Base-by-base conservation (phyloP, 306 rosid species). In the Datisca glomerata region DNA sequence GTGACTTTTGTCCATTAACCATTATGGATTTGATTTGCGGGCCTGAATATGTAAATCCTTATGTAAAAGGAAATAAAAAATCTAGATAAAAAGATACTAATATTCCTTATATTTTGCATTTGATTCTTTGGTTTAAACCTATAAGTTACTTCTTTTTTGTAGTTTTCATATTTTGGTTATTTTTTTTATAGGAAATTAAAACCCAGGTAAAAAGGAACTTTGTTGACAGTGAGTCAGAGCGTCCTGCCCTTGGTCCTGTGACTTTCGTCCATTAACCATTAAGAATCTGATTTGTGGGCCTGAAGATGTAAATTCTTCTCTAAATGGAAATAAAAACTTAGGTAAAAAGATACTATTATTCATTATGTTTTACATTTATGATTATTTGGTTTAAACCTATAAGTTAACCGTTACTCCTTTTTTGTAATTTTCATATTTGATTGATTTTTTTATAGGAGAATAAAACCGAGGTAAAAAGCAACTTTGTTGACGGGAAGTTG, bases 191-290 rank as follows among this genome's bases (percentile, higher is more conserved):
- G n/a, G n/a, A n/a, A n/a, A n/a, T n/a, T n/a, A n/a, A n/a, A n/a
- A n/a, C n/a, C n/a, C n/a, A n/a, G n/a, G n/a, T n/a, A n/a, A n/a
- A n/a, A 36, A 20, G 75, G 60, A 83, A 89, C 60, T 89, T 83
- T 27, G 98, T 89, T 24, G 98, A 89, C 59, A 58, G 93, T 49
- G 93, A 84, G 63, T 56, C 74, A 6, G 98, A 89, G 38, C 95
- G 95, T 43, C n/a, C 86, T 18, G 56, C 79, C 56, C 74, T 83
- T 68, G 42, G 75, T 45, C 67, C 73, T 16, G 49, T 23, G 91
- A 80, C 56, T 89, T 83, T 56, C 67, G 46, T 58, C 95, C 85
- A 11, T 33, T 59, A 37, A 64, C 56, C 14, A 51, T 49, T 20
- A 32, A 63, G 37, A 52, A 37, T 47, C 17, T 66, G 18, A 51